Conservation (phyloP, 306 rosid species). For the Pterocarpus santalinus region DNA sequence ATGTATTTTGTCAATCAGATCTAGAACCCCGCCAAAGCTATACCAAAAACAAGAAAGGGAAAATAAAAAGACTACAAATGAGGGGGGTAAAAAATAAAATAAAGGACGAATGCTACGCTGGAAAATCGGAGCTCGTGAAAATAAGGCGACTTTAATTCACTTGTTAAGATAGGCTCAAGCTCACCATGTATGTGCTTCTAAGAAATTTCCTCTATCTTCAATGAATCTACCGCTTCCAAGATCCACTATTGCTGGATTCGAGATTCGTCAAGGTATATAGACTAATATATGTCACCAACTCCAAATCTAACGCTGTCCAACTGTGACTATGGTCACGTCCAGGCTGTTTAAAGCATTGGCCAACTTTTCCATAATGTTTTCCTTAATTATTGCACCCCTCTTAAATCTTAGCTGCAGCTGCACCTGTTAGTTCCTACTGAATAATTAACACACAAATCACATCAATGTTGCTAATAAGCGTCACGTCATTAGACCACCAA, state of each 20-base stretch:
- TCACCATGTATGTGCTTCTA: not conserved
- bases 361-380: not conserved
- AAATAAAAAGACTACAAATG: too few relatives aligned
- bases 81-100: too few relatives aligned
- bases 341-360: slow-evolving; percentile 29
- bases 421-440: not conserved
- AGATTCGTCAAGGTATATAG: not conserved
- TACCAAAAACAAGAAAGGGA: too few relatives aligned
- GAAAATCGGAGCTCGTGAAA: too few relatives aligned
- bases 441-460: not conserved
- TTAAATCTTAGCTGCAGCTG: slow-evolving; percentile 12
- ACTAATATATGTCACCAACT: not conserved
- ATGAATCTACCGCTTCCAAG: not conserved
- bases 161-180: too few relatives aligned
- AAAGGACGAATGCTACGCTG: too few relatives aligned
- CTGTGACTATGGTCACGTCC: slow-evolving; percentile 8
- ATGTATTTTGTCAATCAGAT: too few relatives aligned
- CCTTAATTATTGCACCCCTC: slow-evolving; percentile 10
- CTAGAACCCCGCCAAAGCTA: too few relatives aligned
- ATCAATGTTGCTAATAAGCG: slow-evolving; percentile 8
- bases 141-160: too few relatives aligned
- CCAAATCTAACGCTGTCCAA: not conserved
- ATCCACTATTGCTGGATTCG: not conserved
- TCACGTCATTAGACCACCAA: not conserved
- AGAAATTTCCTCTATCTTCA: not conserved